Percentiles rank a stretch among this genome's conserved stretches.
These are phyloP conservation scores for Salvia splendens DNA, from an alignment of 257 asterid species.

Conservation along the genomic window DNA sequence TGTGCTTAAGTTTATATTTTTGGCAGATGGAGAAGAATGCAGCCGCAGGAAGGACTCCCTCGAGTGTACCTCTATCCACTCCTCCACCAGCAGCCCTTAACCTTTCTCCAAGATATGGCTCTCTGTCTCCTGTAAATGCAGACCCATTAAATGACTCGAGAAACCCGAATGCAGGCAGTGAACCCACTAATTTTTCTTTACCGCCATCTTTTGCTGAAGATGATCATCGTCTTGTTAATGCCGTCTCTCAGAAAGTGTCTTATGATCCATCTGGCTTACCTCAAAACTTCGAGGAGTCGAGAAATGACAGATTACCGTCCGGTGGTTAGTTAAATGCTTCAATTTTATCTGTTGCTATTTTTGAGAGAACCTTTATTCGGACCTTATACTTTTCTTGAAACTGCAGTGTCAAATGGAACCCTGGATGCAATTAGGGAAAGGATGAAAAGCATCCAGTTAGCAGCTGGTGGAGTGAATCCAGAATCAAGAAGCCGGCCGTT, in stretches of 20 bases:
- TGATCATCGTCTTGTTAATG: conserved; percentile 48
- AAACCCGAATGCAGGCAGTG: conserved; percentile 54
- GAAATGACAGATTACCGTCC: conserved; percentile 74
- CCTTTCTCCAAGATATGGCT: conserved; percentile 73
- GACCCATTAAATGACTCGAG: conserved; percentile 60
- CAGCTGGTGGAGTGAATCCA: conserved; percentile 63
- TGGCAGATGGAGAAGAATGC: conserved; percentile 98
- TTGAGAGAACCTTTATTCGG: neutral
- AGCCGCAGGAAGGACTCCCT: conserved; percentile 95
- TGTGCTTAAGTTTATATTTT: conserved; percentile 23
- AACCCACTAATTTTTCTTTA: conserved; percentile 75
- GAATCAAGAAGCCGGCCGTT: conserved; percentile 63
- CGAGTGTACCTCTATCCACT: conserved; percentile 95
- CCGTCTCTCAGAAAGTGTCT: conserved; percentile 47
- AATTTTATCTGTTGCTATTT: neutral
- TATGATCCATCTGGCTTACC: conserved; percentile 54
- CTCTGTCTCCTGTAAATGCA: conserved; percentile 75
- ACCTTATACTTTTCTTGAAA: conserved; percentile 4
- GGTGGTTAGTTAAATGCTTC: conserved; percentile 59
- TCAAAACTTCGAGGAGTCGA: conserved; percentile 61
- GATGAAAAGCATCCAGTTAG: conserved; percentile 94
- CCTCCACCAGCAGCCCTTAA: conserved; percentile 85
- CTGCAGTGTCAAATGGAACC: conserved; percentile 86
- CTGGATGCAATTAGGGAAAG: conserved; percentile 96
- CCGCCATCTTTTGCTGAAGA: conserved; percentile 85